Conservation (phyloP, 116 monocot species). For the Phalaenopsis hybrid region DNA sequence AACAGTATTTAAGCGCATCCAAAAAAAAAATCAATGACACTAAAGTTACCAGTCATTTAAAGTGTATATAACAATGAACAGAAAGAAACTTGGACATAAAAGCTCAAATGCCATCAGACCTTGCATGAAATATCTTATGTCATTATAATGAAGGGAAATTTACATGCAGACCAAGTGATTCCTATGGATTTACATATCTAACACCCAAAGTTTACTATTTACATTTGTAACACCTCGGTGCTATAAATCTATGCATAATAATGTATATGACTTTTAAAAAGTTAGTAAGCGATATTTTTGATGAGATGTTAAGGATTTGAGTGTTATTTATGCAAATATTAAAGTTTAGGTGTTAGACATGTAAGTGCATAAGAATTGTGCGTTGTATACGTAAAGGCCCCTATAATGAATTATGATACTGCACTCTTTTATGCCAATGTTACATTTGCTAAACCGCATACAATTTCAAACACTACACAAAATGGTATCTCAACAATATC, state of each 20-base stretch:
- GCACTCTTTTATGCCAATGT: not conserved
- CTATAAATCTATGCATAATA: no score
- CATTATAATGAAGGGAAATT: not conserved
- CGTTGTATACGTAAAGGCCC: no score
- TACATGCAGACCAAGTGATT: no score
- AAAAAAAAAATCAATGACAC: not conserved
- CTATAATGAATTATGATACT: not conserved
- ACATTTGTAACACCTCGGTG: no score
- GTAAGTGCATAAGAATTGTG: no score
- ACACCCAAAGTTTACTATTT: no score
- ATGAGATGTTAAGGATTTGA: no score
- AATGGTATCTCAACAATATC: not conserved
- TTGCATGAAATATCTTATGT: not conserved
- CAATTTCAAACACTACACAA: not conserved
- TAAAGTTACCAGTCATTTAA: not conserved
- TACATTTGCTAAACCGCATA: not conserved
- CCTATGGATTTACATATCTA: no score
- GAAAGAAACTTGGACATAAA: not conserved
- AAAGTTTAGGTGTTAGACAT: no score
- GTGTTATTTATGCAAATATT: no score
- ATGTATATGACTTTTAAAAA: no score
- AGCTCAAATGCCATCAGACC: not conserved
- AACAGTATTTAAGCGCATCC: constrained; percentile 22
- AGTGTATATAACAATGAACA: not conserved
- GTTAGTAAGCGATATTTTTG: no score